Evolutionary conservation across 805 yeast species (phyloP), one percentile per base, ranked within the genome.

Genomic region (Candida khao-thaluensis): DNA sequence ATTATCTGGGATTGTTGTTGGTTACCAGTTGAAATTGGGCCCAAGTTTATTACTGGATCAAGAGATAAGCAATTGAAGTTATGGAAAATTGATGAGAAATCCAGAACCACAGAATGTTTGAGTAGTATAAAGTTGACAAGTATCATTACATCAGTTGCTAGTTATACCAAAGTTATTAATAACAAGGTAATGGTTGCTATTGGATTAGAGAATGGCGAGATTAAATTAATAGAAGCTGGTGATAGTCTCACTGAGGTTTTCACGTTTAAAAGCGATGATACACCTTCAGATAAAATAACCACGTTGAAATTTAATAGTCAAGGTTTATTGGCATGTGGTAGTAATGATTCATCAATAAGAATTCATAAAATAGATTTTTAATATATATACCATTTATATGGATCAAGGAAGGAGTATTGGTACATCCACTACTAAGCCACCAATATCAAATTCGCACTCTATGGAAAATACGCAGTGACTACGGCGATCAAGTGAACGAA

Each of bases 1-100:
- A 91, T 93, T 51, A 78, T 93, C 30, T 95, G 99, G 99, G 98
- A 93, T 64, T 82, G 91, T 56, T 76, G 85, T 26, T 93, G 97
- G 96, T 66, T 81, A 0, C 87, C 89, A 4, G 10, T 14, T 6
- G 43, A 52, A n/a, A 25, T 40, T 3, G 48, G 50, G 9, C 34
- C 45, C 17, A 57, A 58, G n/a, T 90, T 91, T 53, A 72, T 85
- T 11, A 90, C 97, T 0, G 95, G 83, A 0, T 82, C 95, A 2
- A 77, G 99, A 59, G 99, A 93, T 59, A 85, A 82, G 53, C 74
- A 79, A 2, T 57, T 90, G 35, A 86, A 85, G 53, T 64, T 81
- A 12, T 90, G 96, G 96, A 62, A 63, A 34, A 59, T 77, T 7
- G 54, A 54, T 8, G 70, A 62, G 4, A 60, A 53, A 1, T 16